Base-by-base conservation (phyloP, 129 eudicot species). In the Logfia minima region DNA sequence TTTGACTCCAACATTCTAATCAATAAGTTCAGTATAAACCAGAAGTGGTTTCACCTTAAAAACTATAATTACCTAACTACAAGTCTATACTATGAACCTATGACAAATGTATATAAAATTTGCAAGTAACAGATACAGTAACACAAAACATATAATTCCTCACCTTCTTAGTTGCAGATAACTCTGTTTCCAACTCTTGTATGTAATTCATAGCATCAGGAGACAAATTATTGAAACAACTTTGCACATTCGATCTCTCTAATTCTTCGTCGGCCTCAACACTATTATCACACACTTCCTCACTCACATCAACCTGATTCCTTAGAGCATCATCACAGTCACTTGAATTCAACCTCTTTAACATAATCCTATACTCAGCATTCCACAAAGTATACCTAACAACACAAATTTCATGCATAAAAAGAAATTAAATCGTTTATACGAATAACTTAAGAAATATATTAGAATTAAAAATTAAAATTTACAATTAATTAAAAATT, bases 301-400 rank as follows among this genome's bases (percentile, higher is more conserved):
- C 58, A 26, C n/a, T 31, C 70, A 39, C 81, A 60, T 75, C 80
- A 34, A 64, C 31, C 80, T 52, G 76, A 79, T 67, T 67, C 66
- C 79, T 75, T 55, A 62, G 19, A 81, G 7, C 76, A 23, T 70
- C 92, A 63, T 80, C 66, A 17, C 68, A 83, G 55, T 70, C 84
- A 1, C 32, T 11, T 39, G 66, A 70, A 72, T 24, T 75, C 18
- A 41, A 6, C 52, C 77, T 70, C 53, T 59, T 80, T 1, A 32
- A 61, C 48, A 35, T 65, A 29, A 90, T 70, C 58, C 94, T 71
- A 43, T 90, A 88, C 87, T 92, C 98, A 0, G 92, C 93, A 63
- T 90, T 92, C 96, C 98, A 90, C 51, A 85, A 19, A 32, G 92
- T 88, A 71, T 92, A 92, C 84, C 96, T 92, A 70, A 52, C 72